phyloP scores from a whole-genome alignment of 2,329 filamentous ascomycete genomes.

The Apiospora marii region DNA sequence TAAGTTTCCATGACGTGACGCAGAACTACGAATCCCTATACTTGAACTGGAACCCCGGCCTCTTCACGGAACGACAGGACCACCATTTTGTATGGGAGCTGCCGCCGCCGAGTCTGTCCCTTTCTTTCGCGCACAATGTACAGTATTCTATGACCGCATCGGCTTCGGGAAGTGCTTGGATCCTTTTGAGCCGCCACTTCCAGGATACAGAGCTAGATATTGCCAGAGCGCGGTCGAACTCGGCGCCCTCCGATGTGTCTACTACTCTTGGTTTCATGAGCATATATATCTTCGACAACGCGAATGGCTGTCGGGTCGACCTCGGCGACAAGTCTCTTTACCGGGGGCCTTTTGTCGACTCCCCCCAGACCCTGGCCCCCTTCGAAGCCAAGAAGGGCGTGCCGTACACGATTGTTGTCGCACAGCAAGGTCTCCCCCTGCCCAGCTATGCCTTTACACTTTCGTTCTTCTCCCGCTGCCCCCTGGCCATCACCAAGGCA shows the following conservation, averaged over 20 bases:
- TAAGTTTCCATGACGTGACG: constrained; percentile 83
- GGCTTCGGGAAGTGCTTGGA: constrained; percentile 73
- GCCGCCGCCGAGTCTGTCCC: constrained; percentile 53
- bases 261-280: constrained; percentile 82
- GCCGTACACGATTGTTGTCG: constrained; percentile 69
- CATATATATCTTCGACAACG: constrained; percentile 78
- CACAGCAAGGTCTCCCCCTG: constrained; percentile 79
- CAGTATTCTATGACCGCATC: constrained; percentile 75
- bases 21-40: constrained; percentile 97
- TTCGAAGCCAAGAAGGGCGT: constrained; percentile 61
- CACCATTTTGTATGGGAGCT: constrained; percentile 88
- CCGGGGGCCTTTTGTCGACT: constrained; percentile 89
- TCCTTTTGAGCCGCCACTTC: constrained; percentile 88
- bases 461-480: constrained; percentile 76
- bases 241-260: constrained; percentile 51
- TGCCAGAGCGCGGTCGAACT: constrained; percentile 50
- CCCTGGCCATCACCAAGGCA: constrained; percentile 69
- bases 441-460: constrained; percentile 85
- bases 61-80: constrained; percentile 85
- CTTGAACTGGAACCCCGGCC: constrained; percentile 91
- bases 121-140: constrained; percentile 70
- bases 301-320: constrained; percentile 73
- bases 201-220: constrained; percentile 70
- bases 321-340: constrained; percentile 75
- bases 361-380: constrained; percentile 86